Percentiles rank a stretch among this genome's conserved stretches.
Conservation (phyloP, 441 rosid genomes). For the Populus tomentosa region DNA sequence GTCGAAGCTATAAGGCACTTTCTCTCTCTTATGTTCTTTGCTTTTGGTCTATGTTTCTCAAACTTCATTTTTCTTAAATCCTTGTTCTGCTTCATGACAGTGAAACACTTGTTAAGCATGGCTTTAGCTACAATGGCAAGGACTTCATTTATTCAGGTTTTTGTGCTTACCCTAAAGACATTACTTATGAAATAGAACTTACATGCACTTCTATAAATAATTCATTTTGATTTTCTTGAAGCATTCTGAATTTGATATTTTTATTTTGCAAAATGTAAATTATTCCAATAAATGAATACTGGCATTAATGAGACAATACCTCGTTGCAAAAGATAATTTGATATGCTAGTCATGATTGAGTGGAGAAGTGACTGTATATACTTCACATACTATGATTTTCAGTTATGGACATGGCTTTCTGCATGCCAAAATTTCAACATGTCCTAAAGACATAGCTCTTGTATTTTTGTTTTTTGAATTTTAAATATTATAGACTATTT, state of each 20-base stretch:
- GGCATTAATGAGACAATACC: background rate
- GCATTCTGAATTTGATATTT: background rate
- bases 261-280: background rate
- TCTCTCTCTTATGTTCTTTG: background rate
- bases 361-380: too few species aligned
- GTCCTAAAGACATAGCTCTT: background rate
- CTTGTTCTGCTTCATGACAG: conserved; percentile 32
- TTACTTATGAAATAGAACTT: background rate
- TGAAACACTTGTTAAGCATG: conserved; percentile 70
- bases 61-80: conserved; percentile 4
- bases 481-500: background rate
- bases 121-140: conserved; percentile 91
- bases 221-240: background rate
- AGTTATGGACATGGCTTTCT: background rate
- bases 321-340: background rate
- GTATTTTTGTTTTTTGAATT: too few species aligned
- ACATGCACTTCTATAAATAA: background rate
- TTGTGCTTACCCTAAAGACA: background rate
- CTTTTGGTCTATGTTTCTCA: background rate
- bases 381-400: too few species aligned
- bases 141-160: conserved; percentile 93
- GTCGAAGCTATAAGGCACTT: conserved; percentile 76
- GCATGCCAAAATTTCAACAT: too few species aligned
- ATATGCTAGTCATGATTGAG: background rate
- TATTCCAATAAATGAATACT: background rate